These are phyloP conservation scores for Backusella parvicylindrica DNA, from an alignment of 192 early-diverging fungal species.

Conservation along the genomic window DNA sequence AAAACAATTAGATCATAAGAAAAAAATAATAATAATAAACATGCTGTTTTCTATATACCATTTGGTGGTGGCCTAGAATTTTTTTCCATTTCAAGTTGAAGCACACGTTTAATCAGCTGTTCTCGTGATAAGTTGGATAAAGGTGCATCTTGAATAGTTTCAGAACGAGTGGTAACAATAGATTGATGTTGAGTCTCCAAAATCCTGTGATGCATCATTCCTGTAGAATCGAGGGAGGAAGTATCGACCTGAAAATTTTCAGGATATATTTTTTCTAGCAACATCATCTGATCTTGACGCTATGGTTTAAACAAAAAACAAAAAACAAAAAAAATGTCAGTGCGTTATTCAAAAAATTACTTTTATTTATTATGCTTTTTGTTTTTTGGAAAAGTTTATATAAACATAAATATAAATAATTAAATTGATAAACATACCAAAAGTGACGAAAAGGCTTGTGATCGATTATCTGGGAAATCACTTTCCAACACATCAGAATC, in stretches of 20 bases:
- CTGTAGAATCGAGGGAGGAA: background rate
- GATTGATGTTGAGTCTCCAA: background rate
- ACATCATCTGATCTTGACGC: conserved; percentile 20
- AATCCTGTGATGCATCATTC: background rate
- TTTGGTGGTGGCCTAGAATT: background rate
- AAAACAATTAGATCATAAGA: background rate
- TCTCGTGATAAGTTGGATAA: conserved; percentile 17
- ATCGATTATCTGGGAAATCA: background rate
- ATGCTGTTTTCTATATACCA: background rate
- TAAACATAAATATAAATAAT: background rate
- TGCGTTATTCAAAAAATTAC: background rate
- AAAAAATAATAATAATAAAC: background rate
- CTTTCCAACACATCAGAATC: background rate
- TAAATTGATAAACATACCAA: background rate
- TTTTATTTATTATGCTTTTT: background rate
- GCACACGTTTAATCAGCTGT: conserved; percentile 9
- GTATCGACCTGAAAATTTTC: background rate
- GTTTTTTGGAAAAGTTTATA: background rate
- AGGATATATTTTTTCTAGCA: conserved; percentile 10
- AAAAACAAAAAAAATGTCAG: conserved; percentile 13
- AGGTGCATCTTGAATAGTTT: background rate
- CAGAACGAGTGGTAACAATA: background rate
- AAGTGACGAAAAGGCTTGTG: background rate
- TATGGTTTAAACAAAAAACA: no score
- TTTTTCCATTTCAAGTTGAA: conserved; percentile 17